These are phyloP conservation scores for Daldinia sp. DNA, from an alignment of 2,329 filamentous ascomycete species.

Conservation along the genomic window DNA sequence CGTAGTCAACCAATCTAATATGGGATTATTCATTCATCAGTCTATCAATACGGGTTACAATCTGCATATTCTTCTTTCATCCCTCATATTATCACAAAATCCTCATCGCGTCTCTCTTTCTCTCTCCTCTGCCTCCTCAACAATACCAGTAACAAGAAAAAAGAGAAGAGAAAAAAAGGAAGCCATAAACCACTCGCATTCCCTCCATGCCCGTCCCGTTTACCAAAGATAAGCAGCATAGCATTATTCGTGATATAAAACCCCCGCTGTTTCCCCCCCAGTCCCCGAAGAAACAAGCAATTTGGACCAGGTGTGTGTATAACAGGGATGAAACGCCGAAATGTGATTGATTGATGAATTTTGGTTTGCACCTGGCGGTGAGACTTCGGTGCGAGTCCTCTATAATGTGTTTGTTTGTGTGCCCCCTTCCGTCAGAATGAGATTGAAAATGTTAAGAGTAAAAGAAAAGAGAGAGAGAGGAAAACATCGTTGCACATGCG, in stretches of 20 bases:
- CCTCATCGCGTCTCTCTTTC: conserved; percentile 10
- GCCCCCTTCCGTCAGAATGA: conserved; percentile 22
- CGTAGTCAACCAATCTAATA: conserved; percentile 27
- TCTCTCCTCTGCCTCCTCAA: background rate
- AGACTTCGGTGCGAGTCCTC: conserved; percentile 5
- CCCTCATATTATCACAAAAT: conserved; percentile 19
- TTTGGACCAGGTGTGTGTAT: conserved; percentile 7
- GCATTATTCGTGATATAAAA: conserved; percentile 24
- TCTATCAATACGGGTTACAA: conserved; percentile 38
- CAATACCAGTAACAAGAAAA: background rate
- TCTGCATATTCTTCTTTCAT: conserved; percentile 25
- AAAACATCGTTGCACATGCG: conserved; percentile 15
- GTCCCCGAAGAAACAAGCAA: conserved; percentile 18
- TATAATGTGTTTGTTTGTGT: conserved; percentile 21
- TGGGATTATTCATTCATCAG: conserved; percentile 23
- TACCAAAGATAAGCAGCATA: conserved; percentile 4
- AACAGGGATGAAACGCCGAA: conserved; percentile 25
- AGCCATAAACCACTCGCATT: background rate
- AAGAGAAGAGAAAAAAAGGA: background rate
- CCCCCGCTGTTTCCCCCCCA: background rate
- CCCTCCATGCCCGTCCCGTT: background rate
- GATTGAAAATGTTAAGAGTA: background rate
- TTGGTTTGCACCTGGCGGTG: conserved; percentile 28
- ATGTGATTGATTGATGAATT: conserved; percentile 12
- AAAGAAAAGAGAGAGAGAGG: background rate